phyloP scores from a whole-genome alignment of 2,329 filamentous ascomycete species.

The Paecilomyces fulvus region DNA sequence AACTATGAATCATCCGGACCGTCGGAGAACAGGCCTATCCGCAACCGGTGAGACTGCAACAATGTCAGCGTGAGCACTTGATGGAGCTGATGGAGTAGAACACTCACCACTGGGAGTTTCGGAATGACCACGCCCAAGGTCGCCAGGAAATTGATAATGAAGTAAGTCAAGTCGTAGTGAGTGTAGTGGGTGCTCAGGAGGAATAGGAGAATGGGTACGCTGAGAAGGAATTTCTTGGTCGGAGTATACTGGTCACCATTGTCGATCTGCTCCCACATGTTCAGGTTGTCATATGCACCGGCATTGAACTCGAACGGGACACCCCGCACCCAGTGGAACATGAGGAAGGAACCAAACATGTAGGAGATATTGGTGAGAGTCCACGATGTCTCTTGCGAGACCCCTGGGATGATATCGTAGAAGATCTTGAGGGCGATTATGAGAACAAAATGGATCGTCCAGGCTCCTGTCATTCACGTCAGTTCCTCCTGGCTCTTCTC shows the following conservation, averaged over 20 bases:
- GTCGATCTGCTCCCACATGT: conserved; percentile 99
- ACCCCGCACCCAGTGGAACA: conserved; percentile 98
- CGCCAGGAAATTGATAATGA: conserved; percentile 92
- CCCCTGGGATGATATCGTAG: conserved; percentile 91
- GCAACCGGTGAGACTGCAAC: conserved; percentile 65
- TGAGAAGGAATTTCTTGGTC: conserved; percentile 94
- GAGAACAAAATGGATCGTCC: conserved; percentile 93
- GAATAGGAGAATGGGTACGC: conserved; percentile 89
- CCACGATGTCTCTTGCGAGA: conserved; percentile 98
- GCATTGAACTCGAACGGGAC: conserved; percentile 98
- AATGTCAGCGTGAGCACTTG: conserved; percentile 18
- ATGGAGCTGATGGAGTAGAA: background rate
- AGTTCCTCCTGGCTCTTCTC: conserved; percentile 2
- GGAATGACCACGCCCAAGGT: conserved; percentile 90
- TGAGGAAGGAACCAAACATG: conserved; percentile 97
- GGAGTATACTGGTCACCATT: conserved; percentile 98
- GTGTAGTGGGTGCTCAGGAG: conserved; percentile 97
- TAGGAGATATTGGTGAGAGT: conserved; percentile 98
- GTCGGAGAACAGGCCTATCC: conserved; percentile 65
- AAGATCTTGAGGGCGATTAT: conserved; percentile 90
- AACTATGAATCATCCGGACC: conserved; percentile 51
- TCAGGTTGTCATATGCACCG: conserved; percentile 96
- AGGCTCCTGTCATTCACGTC: conserved; percentile 50
- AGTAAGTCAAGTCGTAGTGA: conserved; percentile 94
- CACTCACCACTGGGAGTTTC: conserved; percentile 85